Evolutionary conservation across 192 early-diverging fungal genomes (phyloP).

Genomic region (Linnemannia hyalina): DNA sequence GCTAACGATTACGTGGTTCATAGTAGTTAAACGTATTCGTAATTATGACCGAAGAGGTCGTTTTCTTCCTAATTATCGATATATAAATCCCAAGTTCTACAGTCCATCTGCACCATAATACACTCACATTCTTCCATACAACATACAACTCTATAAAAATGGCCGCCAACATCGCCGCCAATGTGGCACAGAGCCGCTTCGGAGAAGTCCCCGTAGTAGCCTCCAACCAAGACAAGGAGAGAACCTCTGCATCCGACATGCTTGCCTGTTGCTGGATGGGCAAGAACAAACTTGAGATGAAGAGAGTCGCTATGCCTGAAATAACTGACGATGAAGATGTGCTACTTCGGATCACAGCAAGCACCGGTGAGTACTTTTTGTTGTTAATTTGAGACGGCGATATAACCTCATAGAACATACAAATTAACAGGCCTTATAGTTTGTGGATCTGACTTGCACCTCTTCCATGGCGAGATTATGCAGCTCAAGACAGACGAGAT

Average conservation of each 20-base stretch:
- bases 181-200: constrained; percentile 24
- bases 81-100: neutral
- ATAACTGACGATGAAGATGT: constrained; percentile 63
- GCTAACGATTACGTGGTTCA: neutral
- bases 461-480: constrained; percentile 62
- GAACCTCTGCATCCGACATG: constrained; percentile 7
- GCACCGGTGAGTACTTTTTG: constrained; percentile 32
- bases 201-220: constrained; percentile 36
- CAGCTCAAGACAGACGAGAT: constrained; percentile 60
- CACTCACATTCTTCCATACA: neutral
- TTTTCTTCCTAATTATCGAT: neutral
- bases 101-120: neutral
- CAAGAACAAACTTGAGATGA: constrained; percentile 46
- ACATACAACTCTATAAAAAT: neutral
- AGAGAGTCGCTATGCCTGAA: constrained; percentile 50
- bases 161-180: constrained; percentile 34
- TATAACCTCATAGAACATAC: neutral
- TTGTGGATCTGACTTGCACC: constrained; percentile 67
- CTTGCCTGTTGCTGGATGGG: constrained; percentile 50
- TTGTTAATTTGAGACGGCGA: neutral
- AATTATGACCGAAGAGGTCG: neutral
- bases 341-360: constrained; percentile 58
- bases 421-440: constrained; percentile 36
- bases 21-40: neutral
- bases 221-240: constrained; percentile 47